Evolutionary conservation across 108 stramenopile species (phyloP), one percentile per base, ranked within the genome.

Genomic region (Pelagomonas calceolata): DNA sequence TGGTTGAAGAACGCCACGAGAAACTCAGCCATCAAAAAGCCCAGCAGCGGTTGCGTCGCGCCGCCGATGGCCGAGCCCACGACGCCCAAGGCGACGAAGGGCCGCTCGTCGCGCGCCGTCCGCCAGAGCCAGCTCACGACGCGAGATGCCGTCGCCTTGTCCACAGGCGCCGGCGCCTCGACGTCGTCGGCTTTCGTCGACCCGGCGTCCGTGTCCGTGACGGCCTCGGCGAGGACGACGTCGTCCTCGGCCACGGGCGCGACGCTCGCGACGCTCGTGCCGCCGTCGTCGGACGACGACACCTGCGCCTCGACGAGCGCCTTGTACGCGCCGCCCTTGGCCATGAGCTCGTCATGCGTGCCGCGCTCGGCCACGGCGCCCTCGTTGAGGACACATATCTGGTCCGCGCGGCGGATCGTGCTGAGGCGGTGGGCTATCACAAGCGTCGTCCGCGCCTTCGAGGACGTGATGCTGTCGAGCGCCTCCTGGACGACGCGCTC

Each of bases 321-420:
- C 31, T 78, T 36, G 74, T 95, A 95, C 46, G 81, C 69, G 64
- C 92, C 92, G n/a, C 74, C 70, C 32, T 66, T 66, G 36, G 76
- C 67, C 70, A 96, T 70, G 31, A 96, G 85, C 65, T 94, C 89
- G 16, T 80, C 70, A 75, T 95, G 96, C 14, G 84, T 85, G 16
- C 96, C 96, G 68, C 87, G 67, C 81, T 98, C 94, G 14, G 87
- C 86, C 21, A 95, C 73, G 77, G 65, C 78, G 68, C 72, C 92
- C 67, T 92, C 78, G 63, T 86, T 69, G 66, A 98, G 73, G 15
- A 98, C 93, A 68, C 88, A 90, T 60, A 98, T 96, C 21, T 81
- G 86, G 82, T 96, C 93, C 17, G 91, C 90, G 71, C 86, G 87
- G 39, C 83, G 76, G 66, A 98, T 85, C 16, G 97, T 96, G 30